A percentile compares a stretch with the other conserved stretches of the same genome.
Conservation (phyloP, 345 rosid genomes). For the Hypericum perforatum region DNA sequence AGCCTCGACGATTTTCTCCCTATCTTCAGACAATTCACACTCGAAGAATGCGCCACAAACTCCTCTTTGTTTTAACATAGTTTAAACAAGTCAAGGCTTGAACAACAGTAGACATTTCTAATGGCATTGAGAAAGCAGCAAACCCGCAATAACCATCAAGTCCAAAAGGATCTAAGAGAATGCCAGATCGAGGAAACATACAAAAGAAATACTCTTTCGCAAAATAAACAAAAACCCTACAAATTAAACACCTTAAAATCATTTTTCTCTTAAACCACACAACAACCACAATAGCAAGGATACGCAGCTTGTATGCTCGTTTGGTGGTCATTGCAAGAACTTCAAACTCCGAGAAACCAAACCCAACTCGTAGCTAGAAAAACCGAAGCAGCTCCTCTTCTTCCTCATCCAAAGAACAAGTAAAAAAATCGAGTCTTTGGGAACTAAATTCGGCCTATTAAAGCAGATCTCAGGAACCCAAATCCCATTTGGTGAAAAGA, state of each 20-base stretch:
- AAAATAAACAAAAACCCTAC: slow-evolving; percentile 9
- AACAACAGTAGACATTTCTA: neutral
- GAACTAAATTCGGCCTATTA: too few species aligned
- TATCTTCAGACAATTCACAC: slow-evolving; percentile 88
- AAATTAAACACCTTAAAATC: slow-evolving; percentile 4
- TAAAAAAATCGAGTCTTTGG: too few species aligned
- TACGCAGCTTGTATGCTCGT: slow-evolving; percentile 99
- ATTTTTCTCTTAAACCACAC: neutral
- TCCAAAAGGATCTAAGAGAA: neutral
- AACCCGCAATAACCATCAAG: neutral
- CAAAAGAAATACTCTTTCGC: neutral
- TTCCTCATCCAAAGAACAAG: too few species aligned
- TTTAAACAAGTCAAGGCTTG: slow-evolving; percentile 35
- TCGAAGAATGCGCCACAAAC: slow-evolving; percentile 92
- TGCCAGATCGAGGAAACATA: too few species aligned
- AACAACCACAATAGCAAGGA: slow-evolving; percentile 22
- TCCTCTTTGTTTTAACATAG: slow-evolving; percentile 50
- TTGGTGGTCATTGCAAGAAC: slow-evolving; percentile 64
- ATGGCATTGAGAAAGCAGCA: neutral
- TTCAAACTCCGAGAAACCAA: too few species aligned
- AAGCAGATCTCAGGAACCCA: too few species aligned
- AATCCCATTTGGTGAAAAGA: too few species aligned
- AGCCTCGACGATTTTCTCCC: slow-evolving; percentile 96
- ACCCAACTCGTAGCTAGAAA: too few species aligned
- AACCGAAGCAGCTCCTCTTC: too few species aligned